These are phyloP conservation scores for Mycena sp. DNA, from an alignment of 1,284 basidiomycete genomes.

Conservation along the genomic window DNA sequence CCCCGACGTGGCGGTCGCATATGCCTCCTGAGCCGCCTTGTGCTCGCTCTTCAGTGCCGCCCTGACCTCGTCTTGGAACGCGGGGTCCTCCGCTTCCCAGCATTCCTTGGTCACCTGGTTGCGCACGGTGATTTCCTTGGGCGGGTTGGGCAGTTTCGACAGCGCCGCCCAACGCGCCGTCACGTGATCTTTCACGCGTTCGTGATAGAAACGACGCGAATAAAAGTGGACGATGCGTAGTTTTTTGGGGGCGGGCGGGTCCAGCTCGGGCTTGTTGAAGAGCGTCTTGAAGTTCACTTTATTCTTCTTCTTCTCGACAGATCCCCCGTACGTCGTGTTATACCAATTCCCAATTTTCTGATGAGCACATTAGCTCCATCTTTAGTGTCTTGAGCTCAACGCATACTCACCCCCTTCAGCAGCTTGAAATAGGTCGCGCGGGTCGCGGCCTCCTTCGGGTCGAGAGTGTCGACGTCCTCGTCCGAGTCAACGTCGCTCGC, in stretches of 20 bases:
- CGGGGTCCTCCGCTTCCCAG: constrained; percentile 3
- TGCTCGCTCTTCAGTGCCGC: background rate
- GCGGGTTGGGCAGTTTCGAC: background rate
- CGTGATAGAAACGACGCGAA: constrained; percentile 11
- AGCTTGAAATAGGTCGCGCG: background rate
- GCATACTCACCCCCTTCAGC: background rate
- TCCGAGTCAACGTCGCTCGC: constrained; percentile 4
- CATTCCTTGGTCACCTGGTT: background rate
- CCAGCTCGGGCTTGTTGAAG: constrained; percentile 9
- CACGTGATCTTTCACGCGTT: constrained; percentile 4
- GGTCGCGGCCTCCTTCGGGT: background rate
- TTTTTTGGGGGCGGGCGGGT: background rate
- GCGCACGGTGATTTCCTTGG: background rate
- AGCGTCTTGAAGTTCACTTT: constrained; percentile 1
- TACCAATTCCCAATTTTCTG: constrained; percentile 16
- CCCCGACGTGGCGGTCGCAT: background rate
- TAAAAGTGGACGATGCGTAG: constrained; percentile 8
- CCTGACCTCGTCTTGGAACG: constrained; percentile 2
- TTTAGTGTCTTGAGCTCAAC: background rate
- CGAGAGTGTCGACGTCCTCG: background rate
- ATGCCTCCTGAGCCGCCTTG: background rate
- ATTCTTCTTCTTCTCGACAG: background rate
- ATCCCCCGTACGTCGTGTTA: background rate
- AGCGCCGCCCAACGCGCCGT: background rate
- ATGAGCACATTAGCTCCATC: background rate